Conservation (phyloP, 768 basidiomycete species). For the Lactarius trivialis region DNA sequence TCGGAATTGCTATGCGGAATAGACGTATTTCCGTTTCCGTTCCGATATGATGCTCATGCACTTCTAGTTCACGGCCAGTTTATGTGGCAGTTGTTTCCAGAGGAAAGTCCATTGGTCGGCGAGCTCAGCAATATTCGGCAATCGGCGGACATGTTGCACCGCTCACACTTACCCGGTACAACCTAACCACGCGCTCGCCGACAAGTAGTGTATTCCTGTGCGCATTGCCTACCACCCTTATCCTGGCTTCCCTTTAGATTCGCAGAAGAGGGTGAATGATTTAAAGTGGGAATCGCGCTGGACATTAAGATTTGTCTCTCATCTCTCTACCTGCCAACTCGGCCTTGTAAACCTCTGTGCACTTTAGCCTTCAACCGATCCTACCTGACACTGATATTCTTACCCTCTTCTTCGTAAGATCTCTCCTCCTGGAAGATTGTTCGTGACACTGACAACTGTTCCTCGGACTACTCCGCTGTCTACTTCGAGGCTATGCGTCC, state of each 20-base stretch:
- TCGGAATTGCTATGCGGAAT: neutral
- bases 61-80: neutral
- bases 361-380: neutral
- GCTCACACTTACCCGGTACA: no score
- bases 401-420: slow-evolving; percentile 2
- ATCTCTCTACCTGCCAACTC: neutral
- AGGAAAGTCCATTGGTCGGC: neutral
- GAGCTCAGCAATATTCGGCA: neutral
- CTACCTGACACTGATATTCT: neutral
- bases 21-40: no score
- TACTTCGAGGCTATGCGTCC: neutral
- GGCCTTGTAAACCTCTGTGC: neutral
- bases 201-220: neutral
- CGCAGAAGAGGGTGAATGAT: neutral
- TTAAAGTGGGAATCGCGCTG: neutral
- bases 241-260: neutral
- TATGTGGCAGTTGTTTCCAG: slow-evolving; percentile 2
- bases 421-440: neutral
- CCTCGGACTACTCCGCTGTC: neutral
- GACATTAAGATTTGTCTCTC: neutral
- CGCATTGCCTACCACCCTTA: neutral
- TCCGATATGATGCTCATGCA: neutral
- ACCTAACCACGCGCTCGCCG: neutral
- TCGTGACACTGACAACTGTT: no score
- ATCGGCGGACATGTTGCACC: neutral